These are phyloP conservation scores for Rosa rugosa DNA, from an alignment of 306 rosid genomes.

Conservation along the genomic window DNA sequence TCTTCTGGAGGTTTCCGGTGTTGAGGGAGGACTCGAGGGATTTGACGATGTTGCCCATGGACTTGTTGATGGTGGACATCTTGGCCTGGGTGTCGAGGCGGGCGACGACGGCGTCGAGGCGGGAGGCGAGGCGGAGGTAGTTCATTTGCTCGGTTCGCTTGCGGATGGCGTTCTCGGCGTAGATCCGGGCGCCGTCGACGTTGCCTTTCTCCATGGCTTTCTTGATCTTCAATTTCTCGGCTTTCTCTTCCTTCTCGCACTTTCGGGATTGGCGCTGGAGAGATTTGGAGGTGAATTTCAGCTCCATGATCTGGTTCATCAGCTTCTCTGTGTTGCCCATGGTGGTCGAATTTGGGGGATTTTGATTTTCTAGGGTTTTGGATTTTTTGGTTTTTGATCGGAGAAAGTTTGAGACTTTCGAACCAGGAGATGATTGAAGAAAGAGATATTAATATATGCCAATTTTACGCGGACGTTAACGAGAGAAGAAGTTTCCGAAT, in stretches of 20 bases:
- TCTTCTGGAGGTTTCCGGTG: slow-evolving; percentile 89
- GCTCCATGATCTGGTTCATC: slow-evolving; percentile 92
- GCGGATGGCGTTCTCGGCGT: slow-evolving; percentile 94
- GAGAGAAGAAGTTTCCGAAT: neutral
- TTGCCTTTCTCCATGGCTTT: slow-evolving; percentile 94
- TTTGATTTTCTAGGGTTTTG: slow-evolving; percentile 7
- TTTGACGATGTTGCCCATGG: slow-evolving; percentile 89
- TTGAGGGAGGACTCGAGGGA: slow-evolving; percentile 72
- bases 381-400: neutral
- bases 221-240: slow-evolving; percentile 90
- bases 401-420: neutral
- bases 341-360: slow-evolving; percentile 16
- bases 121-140: slow-evolving; percentile 61
- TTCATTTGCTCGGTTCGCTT: slow-evolving; percentile 96
- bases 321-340: slow-evolving; percentile 96
- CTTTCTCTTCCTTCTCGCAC: slow-evolving; percentile 93
- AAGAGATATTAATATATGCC: neutral
- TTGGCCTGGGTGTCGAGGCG: slow-evolving; percentile 73
- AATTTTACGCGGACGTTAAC: neutral
- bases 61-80: slow-evolving; percentile 85
- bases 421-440: too few species aligned
- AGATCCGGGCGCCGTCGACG: slow-evolving; percentile 91
- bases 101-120: too few species aligned
- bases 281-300: slow-evolving; percentile 91
- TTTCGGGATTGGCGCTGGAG: slow-evolving; percentile 80